Evolutionary conservation across 2,329 filamentous ascomycete genomes (phyloP), one percentile per base, ranked within the genome.

Genomic region (Colletotrichum sp.): DNA sequence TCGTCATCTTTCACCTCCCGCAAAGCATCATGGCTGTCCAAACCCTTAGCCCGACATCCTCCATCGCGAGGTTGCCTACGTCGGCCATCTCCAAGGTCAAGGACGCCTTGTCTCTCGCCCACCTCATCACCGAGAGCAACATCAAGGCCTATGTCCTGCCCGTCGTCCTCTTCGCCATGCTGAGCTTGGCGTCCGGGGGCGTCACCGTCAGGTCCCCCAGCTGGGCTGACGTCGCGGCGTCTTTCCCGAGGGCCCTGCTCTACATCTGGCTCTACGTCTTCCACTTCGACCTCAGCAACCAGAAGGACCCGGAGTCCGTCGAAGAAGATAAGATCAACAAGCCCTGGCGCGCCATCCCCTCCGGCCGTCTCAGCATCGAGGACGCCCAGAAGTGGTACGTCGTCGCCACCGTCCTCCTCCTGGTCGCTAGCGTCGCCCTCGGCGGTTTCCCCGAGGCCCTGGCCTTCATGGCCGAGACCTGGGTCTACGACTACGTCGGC

Each of bases 301-400:
- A 87, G 70, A 80, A 84, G 6, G 77, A 78, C 9, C 76, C 80
- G 7, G 77, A 77, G 14, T 80, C 85, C 5, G 77, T 85, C n/a
- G 69, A 78, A 4, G 86, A 87, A 76, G 86, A 87, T 75, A 34
- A 52, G 1, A 71, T 85, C 74, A 87, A 87, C 80, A 87, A 87
- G 68, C 84, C 84, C 14, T 84, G 80, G 81, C 78, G 82, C 1
- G 79, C 82, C 3, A 79, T 82, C 7, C 80, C 80, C 9, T 79
- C 81, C 10, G 79, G 80, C 9, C 78, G 79, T 4, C 77, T 85
- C 36, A 81, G 78, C 65, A 48, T 80, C 10, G 77, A 80, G 13
- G 32, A 79, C 59, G 75, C 81, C 3, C 76, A 77, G 24, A 74
- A 69, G 65, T 52, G 73, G 79, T 76, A 85, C 12, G 73, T 84